Conservation (phyloP, 331 rosid species). For the Saraca asoca region DNA sequence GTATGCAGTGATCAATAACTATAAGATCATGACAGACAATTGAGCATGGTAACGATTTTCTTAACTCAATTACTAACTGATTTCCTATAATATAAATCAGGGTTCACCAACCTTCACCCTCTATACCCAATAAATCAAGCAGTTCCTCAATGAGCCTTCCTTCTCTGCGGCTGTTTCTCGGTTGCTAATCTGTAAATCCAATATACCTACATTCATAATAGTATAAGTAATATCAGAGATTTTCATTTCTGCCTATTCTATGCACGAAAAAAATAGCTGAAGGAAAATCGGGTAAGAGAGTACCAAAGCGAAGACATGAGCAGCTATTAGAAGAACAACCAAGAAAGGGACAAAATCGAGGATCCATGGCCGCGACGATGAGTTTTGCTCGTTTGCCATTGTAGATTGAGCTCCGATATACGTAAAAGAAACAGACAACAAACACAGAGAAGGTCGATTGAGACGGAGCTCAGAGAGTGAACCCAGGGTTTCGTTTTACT, state of each 20-base stretch:
- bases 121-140: constrained; percentile 4
- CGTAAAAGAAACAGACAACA: constrained; percentile 1
- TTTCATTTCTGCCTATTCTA: not conserved
- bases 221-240: constrained; percentile 4
- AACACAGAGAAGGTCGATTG: not conserved
- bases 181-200: constrained; percentile 86
- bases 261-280: not conserved
- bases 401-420: not conserved
- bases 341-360: constrained; percentile 56
- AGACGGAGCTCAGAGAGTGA: not conserved
- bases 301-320: constrained; percentile 84
- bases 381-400: constrained; percentile 56
- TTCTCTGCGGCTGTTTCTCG: constrained; percentile 66
- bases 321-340: constrained; percentile 62
- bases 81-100: constrained; percentile 34
- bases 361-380: constrained; percentile 56
- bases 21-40: not conserved
- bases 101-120: constrained; percentile 48
- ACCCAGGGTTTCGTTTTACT: constrained; percentile 24
- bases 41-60: constrained; percentile 4
- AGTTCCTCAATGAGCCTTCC: constrained; percentile 64
- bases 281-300: not conserved
- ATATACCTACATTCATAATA: constrained; percentile 52
- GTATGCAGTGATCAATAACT: not conserved
- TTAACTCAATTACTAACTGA: not conserved